Evolutionary conservation across 164 flowering plant genomes (phyloP).

Genomic region (Protea cynaroides): DNA sequence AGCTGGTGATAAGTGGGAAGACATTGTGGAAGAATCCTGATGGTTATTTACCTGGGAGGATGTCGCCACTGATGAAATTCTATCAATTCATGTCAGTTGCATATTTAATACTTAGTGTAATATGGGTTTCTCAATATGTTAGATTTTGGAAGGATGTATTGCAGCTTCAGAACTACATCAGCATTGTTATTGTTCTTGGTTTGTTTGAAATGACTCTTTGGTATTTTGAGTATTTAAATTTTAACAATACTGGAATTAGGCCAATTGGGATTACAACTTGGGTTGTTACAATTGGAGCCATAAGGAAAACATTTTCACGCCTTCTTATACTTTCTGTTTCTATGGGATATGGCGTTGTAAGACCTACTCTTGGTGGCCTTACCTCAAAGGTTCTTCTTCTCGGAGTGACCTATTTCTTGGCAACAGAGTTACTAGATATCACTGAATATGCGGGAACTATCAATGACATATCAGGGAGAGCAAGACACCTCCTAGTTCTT

Average conservation of each 20-base stretch:
- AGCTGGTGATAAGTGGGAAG: conserved; percentile 68
- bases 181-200: conserved; percentile 85
- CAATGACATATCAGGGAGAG: conserved; percentile 87
- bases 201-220: conserved; percentile 97
- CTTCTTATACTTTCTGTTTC: conserved; percentile 80
- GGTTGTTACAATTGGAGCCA: conserved; percentile 91
- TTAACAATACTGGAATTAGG: conserved; percentile 79
- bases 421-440: conserved; percentile 91
- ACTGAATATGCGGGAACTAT: conserved; percentile 90
- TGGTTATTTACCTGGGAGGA: conserved; percentile 95
- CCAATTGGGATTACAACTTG: conserved; percentile 81
- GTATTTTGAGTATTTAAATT: conserved; percentile 93
- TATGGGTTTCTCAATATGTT: conserved; percentile 93
- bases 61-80: conserved; percentile 94
- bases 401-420: conserved; percentile 87
- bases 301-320: conserved; percentile 81
- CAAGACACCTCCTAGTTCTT: conserved; percentile 80
- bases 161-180: conserved; percentile 83
- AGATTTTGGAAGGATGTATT: conserved; percentile 95
- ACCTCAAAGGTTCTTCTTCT: conserved; percentile 91
- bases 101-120: conserved; percentile 74
- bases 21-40: conserved; percentile 95
- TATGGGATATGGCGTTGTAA: conserved; percentile 98
- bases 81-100: conserved; percentile 90
- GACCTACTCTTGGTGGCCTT: conserved; percentile 93